phyloP scores from a whole-genome alignment of 331 rosid species.

The Dryas integrifolia region DNA sequence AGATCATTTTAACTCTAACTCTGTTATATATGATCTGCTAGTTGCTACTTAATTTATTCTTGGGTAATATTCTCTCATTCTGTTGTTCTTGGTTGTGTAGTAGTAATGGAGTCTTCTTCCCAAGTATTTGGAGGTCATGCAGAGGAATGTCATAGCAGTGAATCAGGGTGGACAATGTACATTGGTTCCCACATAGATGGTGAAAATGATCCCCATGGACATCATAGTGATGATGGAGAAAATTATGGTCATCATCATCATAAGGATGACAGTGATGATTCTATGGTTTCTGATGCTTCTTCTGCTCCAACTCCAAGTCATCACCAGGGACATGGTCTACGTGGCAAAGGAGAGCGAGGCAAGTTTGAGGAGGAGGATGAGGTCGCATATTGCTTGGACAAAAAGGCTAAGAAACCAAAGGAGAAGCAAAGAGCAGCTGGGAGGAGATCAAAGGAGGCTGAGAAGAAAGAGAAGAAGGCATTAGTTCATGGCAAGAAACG shows the following conservation, averaged over 20 bases:
- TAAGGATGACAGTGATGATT: slow-evolving; percentile 57
- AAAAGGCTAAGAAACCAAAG: slow-evolving; percentile 28
- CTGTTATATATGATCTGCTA: not conserved
- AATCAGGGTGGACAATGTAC: slow-evolving; percentile 90
- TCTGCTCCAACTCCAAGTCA: slow-evolving; percentile 73
- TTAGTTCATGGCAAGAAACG: slow-evolving; percentile 21
- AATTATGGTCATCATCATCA: not conserved
- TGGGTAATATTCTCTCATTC: too few relatives aligned
- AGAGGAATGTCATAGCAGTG: slow-evolving; percentile 88
- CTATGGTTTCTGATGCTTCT: slow-evolving; percentile 98
- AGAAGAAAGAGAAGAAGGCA: slow-evolving; percentile 34
- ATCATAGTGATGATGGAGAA: not conserved
- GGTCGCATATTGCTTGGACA: slow-evolving; percentile 3
- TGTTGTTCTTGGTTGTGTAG: not conserved
- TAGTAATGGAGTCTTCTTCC: slow-evolving; percentile 55
- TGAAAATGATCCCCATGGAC: slow-evolving; percentile 12
- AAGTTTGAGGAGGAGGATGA: too few relatives aligned
- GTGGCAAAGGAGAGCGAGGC: slow-evolving; percentile 7
- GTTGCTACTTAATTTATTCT: not conserved
- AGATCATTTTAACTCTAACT: not conserved
- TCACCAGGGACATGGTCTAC: slow-evolving; percentile 10
- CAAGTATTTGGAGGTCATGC: slow-evolving; percentile 41
- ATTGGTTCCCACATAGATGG: slow-evolving; percentile 57
- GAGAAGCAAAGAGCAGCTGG: slow-evolving; percentile 32
- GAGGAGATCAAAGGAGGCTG: slow-evolving; percentile 24